Percentiles rank a stretch among this genome's conserved stretches.
phyloP scores from a whole-genome alignment of 2,329 filamentous ascomycete species.

The Pseudocercospora fuligena region DNA sequence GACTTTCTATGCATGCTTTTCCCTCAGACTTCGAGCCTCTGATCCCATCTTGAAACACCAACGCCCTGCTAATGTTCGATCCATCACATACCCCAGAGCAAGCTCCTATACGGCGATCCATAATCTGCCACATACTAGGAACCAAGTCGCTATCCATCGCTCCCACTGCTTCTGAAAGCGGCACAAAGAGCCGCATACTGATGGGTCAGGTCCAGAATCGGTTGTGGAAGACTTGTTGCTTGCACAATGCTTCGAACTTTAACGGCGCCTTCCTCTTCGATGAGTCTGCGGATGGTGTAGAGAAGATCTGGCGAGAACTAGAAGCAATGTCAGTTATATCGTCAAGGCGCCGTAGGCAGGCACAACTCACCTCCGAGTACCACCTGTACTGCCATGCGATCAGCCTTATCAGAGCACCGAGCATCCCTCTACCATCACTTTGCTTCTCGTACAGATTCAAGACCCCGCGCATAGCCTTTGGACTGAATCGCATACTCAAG shows the following conservation, averaged over 20 bases:
- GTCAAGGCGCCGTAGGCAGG: neutral
- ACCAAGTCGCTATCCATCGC: slow-evolving; percentile 62
- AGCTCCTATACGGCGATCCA: no score
- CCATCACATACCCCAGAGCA: no score
- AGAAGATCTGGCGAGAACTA: slow-evolving; percentile 90
- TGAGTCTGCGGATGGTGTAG: slow-evolving; percentile 84
- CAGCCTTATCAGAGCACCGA: slow-evolving; percentile 84
- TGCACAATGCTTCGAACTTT: slow-evolving; percentile 98
- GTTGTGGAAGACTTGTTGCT: slow-evolving; percentile 89
- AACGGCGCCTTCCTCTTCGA: slow-evolving; percentile 96
- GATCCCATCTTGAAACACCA: no score
- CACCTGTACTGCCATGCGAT: slow-evolving; percentile 99
- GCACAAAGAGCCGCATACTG: slow-evolving; percentile 95
- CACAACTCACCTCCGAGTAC: slow-evolving; percentile 82
- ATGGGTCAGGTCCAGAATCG: slow-evolving; percentile 91
- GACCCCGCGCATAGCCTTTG: slow-evolving; percentile 87
- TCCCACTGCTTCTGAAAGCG: slow-evolving; percentile 92
- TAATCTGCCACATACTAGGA: no score
- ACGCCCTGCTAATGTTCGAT: no score
- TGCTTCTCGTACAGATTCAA: slow-evolving; percentile 77
- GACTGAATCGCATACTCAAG: slow-evolving; percentile 84
- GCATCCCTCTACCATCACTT: slow-evolving; percentile 78
- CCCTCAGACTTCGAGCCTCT: no score
- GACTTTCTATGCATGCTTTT: no score
- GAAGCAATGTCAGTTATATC: slow-evolving; percentile 13